A percentile compares a stretch with the other conserved stretches of the same genome.
Conservation (phyloP, 345 rosid genomes). For the Citrus glauca region DNA sequence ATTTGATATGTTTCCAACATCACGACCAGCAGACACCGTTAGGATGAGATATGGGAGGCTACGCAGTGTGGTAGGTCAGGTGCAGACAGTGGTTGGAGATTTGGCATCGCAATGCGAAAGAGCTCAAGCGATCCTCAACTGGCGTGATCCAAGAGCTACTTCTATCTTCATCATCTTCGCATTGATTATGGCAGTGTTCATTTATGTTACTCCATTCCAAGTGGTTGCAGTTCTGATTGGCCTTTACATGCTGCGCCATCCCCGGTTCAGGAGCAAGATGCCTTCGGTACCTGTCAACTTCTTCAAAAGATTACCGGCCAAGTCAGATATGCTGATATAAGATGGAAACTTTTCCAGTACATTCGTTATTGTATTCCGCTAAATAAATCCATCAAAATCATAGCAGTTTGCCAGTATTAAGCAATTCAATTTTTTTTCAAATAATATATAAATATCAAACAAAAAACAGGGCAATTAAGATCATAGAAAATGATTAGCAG, state of each 20-base stretch:
- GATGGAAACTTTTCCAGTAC: not conserved
- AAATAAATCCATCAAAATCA: not conserved
- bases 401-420: not conserved
- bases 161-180: slow-evolving; percentile 68
- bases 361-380: not conserved
- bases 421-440: not conserved
- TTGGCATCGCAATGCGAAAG: slow-evolving; percentile 90
- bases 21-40: slow-evolving; percentile 52
- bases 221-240: slow-evolving; percentile 71
- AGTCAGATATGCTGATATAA: slow-evolving; percentile 81
- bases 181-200: slow-evolving; percentile 66
- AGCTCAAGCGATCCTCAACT: slow-evolving; percentile 74
- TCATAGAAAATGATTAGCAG: not conserved
- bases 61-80: slow-evolving; percentile 76
- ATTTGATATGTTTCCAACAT: slow-evolving; percentile 72
- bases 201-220: slow-evolving; percentile 83
- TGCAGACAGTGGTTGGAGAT: slow-evolving; percentile 84
- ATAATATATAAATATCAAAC: not conserved
- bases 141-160: slow-evolving; percentile 94
- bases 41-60: slow-evolving; percentile 79
- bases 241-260: slow-evolving; percentile 82
- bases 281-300: slow-evolving; percentile 92
- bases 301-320: slow-evolving; percentile 93
- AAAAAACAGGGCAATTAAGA: not conserved
- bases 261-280: slow-evolving; percentile 77